Base-by-base conservation (phyloP, 495 filamentous ascomycete species). In the Penicillium tannophilum region DNA sequence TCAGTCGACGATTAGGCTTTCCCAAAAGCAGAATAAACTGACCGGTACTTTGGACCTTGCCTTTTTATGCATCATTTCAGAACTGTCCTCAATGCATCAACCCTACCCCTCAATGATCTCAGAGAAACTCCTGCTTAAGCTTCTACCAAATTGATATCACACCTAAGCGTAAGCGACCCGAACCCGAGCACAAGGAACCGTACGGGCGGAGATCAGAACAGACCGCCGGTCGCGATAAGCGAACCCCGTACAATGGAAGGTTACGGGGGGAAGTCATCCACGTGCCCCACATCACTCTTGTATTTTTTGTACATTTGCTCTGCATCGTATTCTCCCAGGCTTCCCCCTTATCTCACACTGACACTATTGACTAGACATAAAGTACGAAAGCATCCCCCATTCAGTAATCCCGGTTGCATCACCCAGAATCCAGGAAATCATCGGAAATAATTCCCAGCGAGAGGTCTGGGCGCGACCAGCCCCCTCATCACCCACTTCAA, bases 181-280 rank as follows among this genome's bases (percentile, higher is more conserved):
- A 42, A 35, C 39, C 42, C 53, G 42, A 55, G 17, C 2, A 36
- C 49, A 23, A 52, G 49, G 49, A 55, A 35, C 14, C 14, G 36
- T 42, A n/a, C 36, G 52, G 36, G 39, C 42, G 42, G 17, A 47
- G 47, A 45, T 31, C 53, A 12, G 33, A 48, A 24, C 49, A 61
- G 50, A 64, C 58, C 62, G 62, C 62, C 49, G 53, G 52, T 63
- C 61, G 19, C 35, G 59, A 63, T 63, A 58, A 63, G 58, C 60
- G 50, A 64, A 63, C 61, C 64, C 66, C 59, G 44, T 64, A 61
- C 36, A 10, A 23, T 62, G 64, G 66, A 67, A 61, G 59, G 59
- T 64, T 63, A 62, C 58, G 61, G 61, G 66, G 58, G 55, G 59
- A 60, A 51, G 53, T 51, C 19, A 35, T 49, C 16, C 24, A 65